phyloP scores from a whole-genome alignment of 495 filamentous ascomycete species.

The Trichoderma parareesei region DNA sequence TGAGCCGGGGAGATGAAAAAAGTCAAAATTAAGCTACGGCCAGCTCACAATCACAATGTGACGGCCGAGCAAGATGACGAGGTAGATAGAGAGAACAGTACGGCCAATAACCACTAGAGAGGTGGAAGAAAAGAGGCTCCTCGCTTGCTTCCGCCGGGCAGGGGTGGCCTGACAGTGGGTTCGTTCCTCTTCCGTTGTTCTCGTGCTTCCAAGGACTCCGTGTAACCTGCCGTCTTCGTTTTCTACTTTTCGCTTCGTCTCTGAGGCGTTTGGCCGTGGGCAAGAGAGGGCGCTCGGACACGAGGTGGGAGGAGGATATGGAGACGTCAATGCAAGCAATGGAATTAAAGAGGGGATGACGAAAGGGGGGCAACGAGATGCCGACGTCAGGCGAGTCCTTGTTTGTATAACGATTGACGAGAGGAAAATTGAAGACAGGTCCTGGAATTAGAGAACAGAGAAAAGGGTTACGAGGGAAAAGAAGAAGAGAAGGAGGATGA shows the following conservation, averaged over 20 bases:
- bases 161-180: background rate
- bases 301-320: background rate
- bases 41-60: background rate
- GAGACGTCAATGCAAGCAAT: background rate
- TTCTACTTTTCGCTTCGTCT: background rate
- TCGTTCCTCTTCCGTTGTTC: background rate
- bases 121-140: background rate
- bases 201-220: background rate
- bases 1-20: background rate
- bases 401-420: background rate
- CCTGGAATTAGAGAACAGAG: background rate
- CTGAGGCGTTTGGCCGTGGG: background rate
- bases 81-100: background rate
- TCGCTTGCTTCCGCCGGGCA: background rate
- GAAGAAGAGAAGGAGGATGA: background rate
- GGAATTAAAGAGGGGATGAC: background rate
- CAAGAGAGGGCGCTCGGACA: background rate
- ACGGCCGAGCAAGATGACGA: background rate
- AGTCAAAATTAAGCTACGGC: background rate
- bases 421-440: background rate
- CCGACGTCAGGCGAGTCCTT: background rate
- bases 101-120: background rate
- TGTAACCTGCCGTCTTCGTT: background rate
- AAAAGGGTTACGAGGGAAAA: background rate
- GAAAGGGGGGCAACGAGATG: background rate